Evolutionary conservation across 1,284 basidiomycete species (phyloP).

Genomic region (Neolentinus lepideus): DNA sequence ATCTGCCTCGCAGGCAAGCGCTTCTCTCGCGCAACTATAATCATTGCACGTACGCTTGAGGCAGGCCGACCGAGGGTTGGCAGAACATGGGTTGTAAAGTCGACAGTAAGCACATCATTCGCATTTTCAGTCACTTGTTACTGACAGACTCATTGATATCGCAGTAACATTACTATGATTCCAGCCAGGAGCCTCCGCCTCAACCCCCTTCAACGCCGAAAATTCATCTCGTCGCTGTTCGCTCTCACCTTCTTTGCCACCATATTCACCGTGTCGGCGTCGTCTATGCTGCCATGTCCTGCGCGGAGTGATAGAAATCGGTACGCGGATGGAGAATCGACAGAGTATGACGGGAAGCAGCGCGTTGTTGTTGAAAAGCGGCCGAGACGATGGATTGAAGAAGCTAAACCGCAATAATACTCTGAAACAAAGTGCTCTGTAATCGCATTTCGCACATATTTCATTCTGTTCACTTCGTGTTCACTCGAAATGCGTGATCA

Average conservation of each 20-base stretch:
- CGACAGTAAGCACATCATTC: not conserved
- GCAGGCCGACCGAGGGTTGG: not conserved
- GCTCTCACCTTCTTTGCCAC: conserved; percentile 71
- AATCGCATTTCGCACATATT: not conserved
- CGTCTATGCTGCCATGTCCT: conserved; percentile 71
- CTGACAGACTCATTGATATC: not conserved
- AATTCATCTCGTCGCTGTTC: conserved; percentile 71
- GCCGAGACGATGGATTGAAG: conserved; percentile 77
- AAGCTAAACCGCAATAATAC: conserved; percentile 28
- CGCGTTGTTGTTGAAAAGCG: conserved; percentile 50
- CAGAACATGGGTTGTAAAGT: not conserved
- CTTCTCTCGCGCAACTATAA: not conserved
- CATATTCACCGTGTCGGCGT: conserved; percentile 74
- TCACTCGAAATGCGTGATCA: not conserved
- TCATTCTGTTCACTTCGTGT: not conserved
- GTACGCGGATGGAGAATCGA: conserved; percentile 40
- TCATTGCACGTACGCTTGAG: not conserved
- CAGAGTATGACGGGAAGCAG: conserved; percentile 12
- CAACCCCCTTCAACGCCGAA: conserved; percentile 53
- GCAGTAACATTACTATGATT: conserved; percentile 38
- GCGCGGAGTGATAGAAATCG: conserved; percentile 47
- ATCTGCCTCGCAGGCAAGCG: not conserved
- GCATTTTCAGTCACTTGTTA: not conserved
- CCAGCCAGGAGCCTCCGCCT: conserved; percentile 48
- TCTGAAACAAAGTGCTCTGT: not conserved